Percentiles rank a stretch among this genome's conserved stretches.
Evolutionary conservation across 345 rosid species (phyloP).

Genomic region (Rhodamnia argentea): DNA sequence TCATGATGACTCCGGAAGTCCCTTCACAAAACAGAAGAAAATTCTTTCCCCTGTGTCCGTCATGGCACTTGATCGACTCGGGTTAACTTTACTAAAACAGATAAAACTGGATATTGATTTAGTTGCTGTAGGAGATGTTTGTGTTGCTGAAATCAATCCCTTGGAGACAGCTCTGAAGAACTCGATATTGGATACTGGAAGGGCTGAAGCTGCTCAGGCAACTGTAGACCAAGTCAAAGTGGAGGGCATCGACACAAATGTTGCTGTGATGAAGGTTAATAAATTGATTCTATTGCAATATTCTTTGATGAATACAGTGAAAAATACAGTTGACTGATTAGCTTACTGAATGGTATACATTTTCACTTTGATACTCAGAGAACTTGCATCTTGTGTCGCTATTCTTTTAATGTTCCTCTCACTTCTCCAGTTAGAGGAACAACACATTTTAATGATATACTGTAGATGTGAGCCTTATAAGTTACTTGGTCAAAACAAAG

Average conservation of each 20-base stretch:
- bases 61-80: constrained; percentile 51
- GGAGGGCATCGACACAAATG: constrained; percentile 88
- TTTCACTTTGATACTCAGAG: not conserved
- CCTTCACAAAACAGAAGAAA: constrained; percentile 33
- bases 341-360: not conserved
- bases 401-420: not conserved
- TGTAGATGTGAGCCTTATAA: not conserved
- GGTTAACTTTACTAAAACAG: constrained; percentile 41
- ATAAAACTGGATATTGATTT: constrained; percentile 30
- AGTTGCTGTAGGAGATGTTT: constrained; percentile 45
- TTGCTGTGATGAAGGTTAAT: constrained; percentile 78
- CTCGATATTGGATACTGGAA: constrained; percentile 57
- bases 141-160: constrained; percentile 77
- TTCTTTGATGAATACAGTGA: not conserved
- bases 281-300: not conserved
- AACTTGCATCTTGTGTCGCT: not conserved
- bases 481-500: not conserved
- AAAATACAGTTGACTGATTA: not conserved
- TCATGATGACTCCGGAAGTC: constrained; percentile 18
- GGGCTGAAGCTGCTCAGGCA: constrained; percentile 90
- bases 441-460: not conserved
- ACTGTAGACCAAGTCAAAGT: constrained; percentile 94
- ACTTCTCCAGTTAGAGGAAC: not conserved
- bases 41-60: constrained; percentile 48
- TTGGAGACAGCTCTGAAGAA: constrained; percentile 67